These are phyloP conservation scores for Mucor circinelloides DNA, from an alignment of 371 early-diverging fungal genomes.

Conservation along the genomic window DNA sequence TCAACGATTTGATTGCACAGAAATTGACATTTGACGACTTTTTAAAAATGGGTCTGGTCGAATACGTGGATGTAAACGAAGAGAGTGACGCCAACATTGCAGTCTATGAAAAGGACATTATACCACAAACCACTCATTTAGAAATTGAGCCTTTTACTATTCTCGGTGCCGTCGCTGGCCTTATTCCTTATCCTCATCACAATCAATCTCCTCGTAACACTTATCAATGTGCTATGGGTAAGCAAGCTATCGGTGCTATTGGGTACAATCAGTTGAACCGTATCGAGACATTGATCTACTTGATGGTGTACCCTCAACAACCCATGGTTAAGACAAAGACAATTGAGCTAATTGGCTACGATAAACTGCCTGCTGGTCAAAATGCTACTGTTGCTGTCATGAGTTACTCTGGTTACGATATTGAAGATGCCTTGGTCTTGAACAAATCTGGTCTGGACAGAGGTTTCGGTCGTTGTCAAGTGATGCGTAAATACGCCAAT, in stretches of 20 bases:
- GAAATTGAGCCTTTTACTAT: constrained; percentile 99
- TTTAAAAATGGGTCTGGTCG: constrained; percentile 91
- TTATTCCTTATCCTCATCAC: constrained; percentile 99
- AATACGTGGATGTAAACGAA: constrained; percentile 99
- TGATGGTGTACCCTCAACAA: constrained; percentile 97
- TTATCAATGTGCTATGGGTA: constrained; percentile 99
- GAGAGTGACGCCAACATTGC: constrained; percentile 97
- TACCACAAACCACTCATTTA: constrained; percentile 90
- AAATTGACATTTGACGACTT: constrained; percentile 89
- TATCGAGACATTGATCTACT: constrained; percentile 96
- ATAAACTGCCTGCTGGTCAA: constrained; percentile 98
- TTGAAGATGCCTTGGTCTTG: constrained; percentile 99
- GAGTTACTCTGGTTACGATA: constrained; percentile 99
- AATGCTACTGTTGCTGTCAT: constrained; percentile 99
- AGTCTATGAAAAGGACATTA: constrained; percentile 84
- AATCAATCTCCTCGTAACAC: constrained; percentile 99
- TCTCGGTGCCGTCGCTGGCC: constrained; percentile 97
- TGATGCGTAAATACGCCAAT: constrained; percentile 89
- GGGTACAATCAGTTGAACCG: constrained; percentile 95
- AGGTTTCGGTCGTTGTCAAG: constrained; percentile 98
- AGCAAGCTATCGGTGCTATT: constrained; percentile 99
- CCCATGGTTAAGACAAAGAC: constrained; percentile 99
- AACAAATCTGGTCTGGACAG: constrained; percentile 98
- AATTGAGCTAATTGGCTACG: constrained; percentile 97
- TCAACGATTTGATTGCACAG: constrained; percentile 66